Percentiles rank a stretch among this genome's conserved stretches.
These are phyloP conservation scores for Mortierella claussenii DNA, from an alignment of 192 early-diverging fungal species.

Conservation along the genomic window DNA sequence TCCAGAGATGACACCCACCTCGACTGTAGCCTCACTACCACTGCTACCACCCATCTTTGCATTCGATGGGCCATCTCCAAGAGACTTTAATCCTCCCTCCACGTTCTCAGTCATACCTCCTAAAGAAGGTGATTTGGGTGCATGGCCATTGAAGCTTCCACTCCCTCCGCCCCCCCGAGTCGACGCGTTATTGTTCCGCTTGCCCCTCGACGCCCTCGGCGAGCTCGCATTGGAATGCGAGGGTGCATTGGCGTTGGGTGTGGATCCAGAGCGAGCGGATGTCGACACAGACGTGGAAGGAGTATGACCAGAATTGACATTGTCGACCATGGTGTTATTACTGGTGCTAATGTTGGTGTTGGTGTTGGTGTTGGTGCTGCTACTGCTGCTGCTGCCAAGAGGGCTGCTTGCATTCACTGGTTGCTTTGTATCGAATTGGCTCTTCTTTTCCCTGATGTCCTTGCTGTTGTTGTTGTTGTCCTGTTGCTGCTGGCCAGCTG, in stretches of 20 bases:
- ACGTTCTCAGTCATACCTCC: neutral
- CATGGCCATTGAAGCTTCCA: neutral
- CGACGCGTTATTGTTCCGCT: constrained; percentile 3
- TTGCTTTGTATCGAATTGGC: no score
- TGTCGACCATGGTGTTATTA: no score
- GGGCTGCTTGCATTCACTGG: neutral
- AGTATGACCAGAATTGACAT: neutral
- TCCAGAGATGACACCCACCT: neutral
- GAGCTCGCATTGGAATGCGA: neutral
- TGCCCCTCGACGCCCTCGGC: neutral
- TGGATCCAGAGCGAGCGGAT: no score
- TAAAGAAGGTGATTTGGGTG: neutral
- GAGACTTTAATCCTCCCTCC: neutral
- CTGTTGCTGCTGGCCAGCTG: neutral
- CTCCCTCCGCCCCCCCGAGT: neutral
- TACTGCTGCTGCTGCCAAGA: neutral
- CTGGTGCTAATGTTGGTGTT: no score
- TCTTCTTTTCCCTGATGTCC: neutral
- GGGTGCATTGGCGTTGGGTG: no score
- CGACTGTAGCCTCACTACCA: neutral
- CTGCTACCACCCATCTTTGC: no score
- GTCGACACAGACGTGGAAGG: neutral
- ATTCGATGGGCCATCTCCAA: no score
- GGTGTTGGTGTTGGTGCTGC: constrained; percentile 2
- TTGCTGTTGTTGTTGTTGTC: neutral